A percentile compares a stretch with the other conserved stretches of the same genome.
These are phyloP conservation scores for Ophiostoma sp. DNA, from an alignment of 2,329 filamentous ascomycete genomes.

Conservation along the genomic window DNA sequence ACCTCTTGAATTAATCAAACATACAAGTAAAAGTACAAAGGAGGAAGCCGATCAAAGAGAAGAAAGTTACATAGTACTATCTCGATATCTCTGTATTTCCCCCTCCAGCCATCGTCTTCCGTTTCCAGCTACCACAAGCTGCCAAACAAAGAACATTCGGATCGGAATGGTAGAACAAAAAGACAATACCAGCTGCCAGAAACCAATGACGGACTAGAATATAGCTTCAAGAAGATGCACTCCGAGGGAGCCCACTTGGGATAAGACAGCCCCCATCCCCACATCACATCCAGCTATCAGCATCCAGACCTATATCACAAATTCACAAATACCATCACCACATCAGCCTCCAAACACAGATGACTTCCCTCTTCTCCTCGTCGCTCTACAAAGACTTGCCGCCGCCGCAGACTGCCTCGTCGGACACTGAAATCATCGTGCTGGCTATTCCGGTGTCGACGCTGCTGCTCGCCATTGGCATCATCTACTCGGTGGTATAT, in stretches of 20 bases:
- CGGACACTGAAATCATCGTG: background rate
- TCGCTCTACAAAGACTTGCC: background rate
- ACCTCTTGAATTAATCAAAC: too few relatives aligned
- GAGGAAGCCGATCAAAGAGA: too few relatives aligned
- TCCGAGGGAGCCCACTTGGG: background rate
- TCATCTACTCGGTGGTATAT: background rate
- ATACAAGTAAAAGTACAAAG: too few relatives aligned
- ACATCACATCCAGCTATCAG: background rate
- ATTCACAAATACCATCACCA: background rate
- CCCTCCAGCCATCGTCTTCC: background rate
- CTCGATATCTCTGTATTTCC: background rate
- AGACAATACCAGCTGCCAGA: background rate
- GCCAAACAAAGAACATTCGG: background rate
- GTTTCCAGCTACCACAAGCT: background rate
- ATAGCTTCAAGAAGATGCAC: background rate
- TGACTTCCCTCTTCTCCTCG: background rate
- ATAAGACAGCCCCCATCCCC: background rate
- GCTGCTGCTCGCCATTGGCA: background rate
- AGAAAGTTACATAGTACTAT: too few relatives aligned
- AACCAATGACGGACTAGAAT: too few relatives aligned
- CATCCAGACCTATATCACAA: too few relatives aligned
- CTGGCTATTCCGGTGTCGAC: constrained; percentile 6
- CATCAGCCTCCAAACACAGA: background rate
- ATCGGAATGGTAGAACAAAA: background rate
- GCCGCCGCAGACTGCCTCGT: background rate